Evolutionary conservation across 2,329 filamentous ascomycete genomes (phyloP), one percentile per base, ranked within the genome.

Genomic region (Beauveria australis): DNA sequence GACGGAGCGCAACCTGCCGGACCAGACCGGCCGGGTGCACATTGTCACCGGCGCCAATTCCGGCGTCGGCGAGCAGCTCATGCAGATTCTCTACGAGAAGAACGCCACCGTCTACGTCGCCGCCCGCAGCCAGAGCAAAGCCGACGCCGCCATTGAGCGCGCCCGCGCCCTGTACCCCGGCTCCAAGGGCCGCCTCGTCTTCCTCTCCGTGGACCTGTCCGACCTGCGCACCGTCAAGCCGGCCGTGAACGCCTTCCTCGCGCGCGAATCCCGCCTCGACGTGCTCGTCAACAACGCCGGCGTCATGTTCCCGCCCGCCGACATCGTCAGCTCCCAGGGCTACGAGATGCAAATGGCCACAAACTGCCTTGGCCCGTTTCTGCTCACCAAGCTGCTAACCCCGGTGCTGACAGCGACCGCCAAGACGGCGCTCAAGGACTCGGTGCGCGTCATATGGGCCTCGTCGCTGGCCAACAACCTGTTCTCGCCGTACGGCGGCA

Each of bases 41-140:
- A 76, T 83, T 58, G 75, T 84, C 12, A 83, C 67, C 10, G 67
- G 67, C 62, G 64, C 63, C 56, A 67, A 67, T 59, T 63, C 65
- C 3, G 67, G 67, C 78, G 72, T 81, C 14, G 80, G 80, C 19
- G 73, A 75, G 53, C 78, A 81, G 63, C 72, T 83, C n/a, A 71
- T 69, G 55, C 74, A 74, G 47, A 76, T 83, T 5, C 73, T 84
- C n/a, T 84, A 83, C 67, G 66, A 69, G 4, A 75, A 73, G 24
- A 77, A 80, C 59, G 80, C 72, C 46, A 81, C 72, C 16, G 76
- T 83, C 40, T 83, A 82, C 66, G 66, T 82, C 46, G 78, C 79
- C 9, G 75, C 75, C 2, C 78, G 80, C 44, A 75, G 71, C 4
- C 63, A 69, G n/a, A 65, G 70, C 9, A 78, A 77, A 62, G 77